Evolutionary conservation across 2,329 filamentous ascomycete species (phyloP).

Genomic region (Cladosporium colombiae): DNA sequence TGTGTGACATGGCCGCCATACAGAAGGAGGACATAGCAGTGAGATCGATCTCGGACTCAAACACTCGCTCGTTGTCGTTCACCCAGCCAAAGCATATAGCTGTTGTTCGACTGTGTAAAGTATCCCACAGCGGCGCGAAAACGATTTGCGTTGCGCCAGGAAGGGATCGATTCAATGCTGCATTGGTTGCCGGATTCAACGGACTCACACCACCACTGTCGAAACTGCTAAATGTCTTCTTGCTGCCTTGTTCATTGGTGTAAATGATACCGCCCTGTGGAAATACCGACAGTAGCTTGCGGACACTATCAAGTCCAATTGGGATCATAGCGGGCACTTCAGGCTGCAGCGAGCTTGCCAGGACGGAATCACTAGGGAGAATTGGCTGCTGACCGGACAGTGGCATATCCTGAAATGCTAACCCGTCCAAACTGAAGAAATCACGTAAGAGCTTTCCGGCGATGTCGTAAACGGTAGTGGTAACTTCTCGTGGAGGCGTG

Average conservation of each 20-base stretch:
- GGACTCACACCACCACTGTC: neutral
- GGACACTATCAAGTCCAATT: neutral
- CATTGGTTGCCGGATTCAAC: neutral
- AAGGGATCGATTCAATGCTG: neutral
- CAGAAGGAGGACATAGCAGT: constrained; percentile 49
- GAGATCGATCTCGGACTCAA: constrained; percentile 1
- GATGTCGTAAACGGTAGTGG: neutral
- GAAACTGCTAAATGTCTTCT: neutral
- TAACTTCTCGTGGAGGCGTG: neutral
- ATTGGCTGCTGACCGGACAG: neutral
- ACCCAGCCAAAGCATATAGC: neutral
- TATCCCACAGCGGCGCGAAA: constrained; percentile 19
- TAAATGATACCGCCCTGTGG: neutral
- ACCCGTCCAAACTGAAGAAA: neutral
- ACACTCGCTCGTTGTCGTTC: neutral
- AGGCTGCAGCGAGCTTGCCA: neutral
- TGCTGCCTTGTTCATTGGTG: neutral
- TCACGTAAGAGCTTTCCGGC: neutral
- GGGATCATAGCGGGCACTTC: neutral
- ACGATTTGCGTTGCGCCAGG: constrained; percentile 11
- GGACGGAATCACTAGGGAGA: neutral
- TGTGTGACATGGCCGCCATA: constrained; percentile 57
- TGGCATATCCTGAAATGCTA: neutral
- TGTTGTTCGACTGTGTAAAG: neutral
- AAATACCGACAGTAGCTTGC: neutral